Conservation (phyloP, 495 filamentous ascomycete species). For the Parathielavia appendiculata region DNA sequence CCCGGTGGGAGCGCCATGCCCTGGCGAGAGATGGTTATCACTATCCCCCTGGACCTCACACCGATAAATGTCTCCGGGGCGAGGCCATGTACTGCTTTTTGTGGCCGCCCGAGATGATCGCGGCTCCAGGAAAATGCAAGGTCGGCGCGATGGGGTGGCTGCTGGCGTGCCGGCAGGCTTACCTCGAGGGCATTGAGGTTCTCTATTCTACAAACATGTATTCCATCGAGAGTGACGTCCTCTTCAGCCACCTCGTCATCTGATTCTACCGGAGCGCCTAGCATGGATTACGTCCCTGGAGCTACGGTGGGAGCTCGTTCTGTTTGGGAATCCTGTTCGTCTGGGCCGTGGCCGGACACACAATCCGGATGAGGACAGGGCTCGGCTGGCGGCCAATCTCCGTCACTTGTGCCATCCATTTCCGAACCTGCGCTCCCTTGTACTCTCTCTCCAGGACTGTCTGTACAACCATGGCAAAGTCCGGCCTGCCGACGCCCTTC, state of each 20-base stretch:
- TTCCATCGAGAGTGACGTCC: neutral
- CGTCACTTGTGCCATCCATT: neutral
- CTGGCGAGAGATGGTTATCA: neutral
- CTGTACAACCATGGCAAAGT: neutral
- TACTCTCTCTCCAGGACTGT: neutral
- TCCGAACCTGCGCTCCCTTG: neutral
- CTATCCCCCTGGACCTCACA: neutral
- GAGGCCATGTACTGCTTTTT: neutral
- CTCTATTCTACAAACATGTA: neutral
- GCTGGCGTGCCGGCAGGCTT: neutral
- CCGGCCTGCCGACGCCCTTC: neutral
- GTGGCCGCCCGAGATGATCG: neutral
- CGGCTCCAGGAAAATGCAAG: neutral
- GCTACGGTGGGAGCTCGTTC: neutral
- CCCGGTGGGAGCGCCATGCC: neutral
- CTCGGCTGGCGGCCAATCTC: neutral
- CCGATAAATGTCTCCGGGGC: neutral
- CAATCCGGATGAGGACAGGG: neutral
- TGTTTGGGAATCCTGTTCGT: neutral
- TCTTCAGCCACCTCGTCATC: neutral
- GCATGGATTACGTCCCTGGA: neutral
- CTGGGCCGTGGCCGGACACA: neutral
- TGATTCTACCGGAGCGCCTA: neutral
- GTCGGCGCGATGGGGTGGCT: conserved; percentile 1
- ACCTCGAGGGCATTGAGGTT: neutral